These are phyloP conservation scores for Glycine soja DNA, from an alignment of 306 rosid species.

Conservation along the genomic window DNA sequence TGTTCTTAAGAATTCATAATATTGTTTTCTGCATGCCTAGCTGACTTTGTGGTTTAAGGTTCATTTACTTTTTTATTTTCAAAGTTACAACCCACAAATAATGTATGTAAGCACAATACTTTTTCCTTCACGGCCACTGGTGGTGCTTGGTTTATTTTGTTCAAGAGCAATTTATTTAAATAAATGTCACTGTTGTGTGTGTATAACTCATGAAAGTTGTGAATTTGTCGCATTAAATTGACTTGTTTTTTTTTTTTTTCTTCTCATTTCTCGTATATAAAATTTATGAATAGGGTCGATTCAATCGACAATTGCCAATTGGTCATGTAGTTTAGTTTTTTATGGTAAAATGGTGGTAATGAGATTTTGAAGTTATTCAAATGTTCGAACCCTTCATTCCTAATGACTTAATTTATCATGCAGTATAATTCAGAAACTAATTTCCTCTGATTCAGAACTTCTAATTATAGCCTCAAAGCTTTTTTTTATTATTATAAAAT, in stretches of 20 bases:
- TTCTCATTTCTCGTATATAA: not conserved
- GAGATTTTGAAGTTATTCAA: not conserved
- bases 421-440: no score
- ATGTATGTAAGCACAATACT: not conserved
- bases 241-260: not conserved
- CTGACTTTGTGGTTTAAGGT: constrained; percentile 7
- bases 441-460: no score
- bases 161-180: not conserved
- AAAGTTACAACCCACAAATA: not conserved
- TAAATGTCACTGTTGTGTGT: not conserved
- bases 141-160: not conserved
- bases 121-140: constrained; percentile 1
- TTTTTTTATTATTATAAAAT: no score
- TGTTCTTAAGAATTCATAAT: not conserved
- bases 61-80: constrained; percentile 9
- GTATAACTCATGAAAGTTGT: not conserved
- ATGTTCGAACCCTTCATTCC: no score
- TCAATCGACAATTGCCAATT: not conserved
- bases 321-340: no score
- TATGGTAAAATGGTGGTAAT: not conserved
- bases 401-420: no score
- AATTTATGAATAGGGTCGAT: not conserved
- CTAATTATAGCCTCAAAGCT: no score
- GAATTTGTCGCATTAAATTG: not conserved
- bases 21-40: constrained; percentile 1